phyloP scores from a whole-genome alignment of 2,329 filamentous ascomycete genomes.

The Diaporthe citrichinensis region DNA sequence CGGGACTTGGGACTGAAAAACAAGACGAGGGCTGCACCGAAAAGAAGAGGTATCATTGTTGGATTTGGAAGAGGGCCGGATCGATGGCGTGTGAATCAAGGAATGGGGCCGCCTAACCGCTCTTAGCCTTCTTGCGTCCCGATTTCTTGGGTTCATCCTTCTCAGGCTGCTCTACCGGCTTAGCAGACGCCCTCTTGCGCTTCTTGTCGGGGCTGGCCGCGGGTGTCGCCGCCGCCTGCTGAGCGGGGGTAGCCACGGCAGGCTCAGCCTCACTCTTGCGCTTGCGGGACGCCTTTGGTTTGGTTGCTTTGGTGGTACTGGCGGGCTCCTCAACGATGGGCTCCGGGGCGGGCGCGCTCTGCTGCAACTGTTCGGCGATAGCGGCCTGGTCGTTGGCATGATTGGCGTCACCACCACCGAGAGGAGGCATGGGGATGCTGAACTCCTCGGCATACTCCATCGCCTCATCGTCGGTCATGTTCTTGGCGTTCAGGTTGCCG shows the following conservation, averaged over 20 bases:
- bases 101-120: conserved; percentile 50
- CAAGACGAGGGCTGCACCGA: conserved; percentile 39
- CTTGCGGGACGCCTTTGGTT: conserved; percentile 66
- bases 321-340: conserved; percentile 57
- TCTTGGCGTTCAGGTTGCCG: conserved; percentile 70
- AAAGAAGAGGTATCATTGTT: conserved; percentile 49
- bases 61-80: conserved; percentile 49
- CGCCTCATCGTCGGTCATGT: conserved; percentile 74
- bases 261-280: conserved; percentile 65
- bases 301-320: conserved; percentile 68
- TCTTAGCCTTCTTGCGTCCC: conserved; percentile 70
- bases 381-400: conserved; percentile 67
- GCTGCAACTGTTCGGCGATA: conserved; percentile 71
- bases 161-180: conserved; percentile 61
- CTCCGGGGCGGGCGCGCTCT: conserved; percentile 54
- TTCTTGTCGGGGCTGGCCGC: conserved; percentile 74
- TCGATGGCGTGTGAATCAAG: conserved; percentile 49
- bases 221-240: conserved; percentile 42
- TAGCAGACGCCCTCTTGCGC: conserved; percentile 71
- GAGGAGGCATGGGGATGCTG: conserved; percentile 66
- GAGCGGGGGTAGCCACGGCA: conserved; percentile 53
- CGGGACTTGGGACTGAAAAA: conserved; percentile 23
- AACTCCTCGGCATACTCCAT: conserved; percentile 72
- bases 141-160: conserved; percentile 73
- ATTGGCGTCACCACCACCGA: conserved; percentile 60